Percentiles rank a stretch among this genome's conserved stretches.
Conservation (phyloP, 495 filamentous ascomycete species). For the Penicillium canariense region DNA sequence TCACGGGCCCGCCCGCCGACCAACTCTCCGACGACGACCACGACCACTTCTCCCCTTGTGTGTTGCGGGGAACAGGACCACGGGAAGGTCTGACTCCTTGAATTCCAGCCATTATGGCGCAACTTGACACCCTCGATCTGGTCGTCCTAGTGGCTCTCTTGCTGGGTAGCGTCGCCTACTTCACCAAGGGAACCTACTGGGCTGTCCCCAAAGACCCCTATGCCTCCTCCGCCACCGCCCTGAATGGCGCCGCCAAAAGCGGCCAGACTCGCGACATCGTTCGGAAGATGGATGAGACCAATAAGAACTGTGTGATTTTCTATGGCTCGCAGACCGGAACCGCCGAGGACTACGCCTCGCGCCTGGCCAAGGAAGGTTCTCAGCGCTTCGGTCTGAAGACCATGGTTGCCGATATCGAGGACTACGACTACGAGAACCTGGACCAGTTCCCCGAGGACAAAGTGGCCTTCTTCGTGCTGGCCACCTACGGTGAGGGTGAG, state of each 20-base stretch:
- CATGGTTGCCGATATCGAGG: slow-evolving; percentile 97
- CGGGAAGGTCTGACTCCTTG: background rate
- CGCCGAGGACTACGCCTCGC: slow-evolving; percentile 97
- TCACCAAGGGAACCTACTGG: slow-evolving; percentile 96
- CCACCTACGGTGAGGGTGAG: slow-evolving; percentile 97
- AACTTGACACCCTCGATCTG: slow-evolving; percentile 93
- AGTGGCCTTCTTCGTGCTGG: slow-evolving; percentile 90
- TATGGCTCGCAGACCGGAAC: slow-evolving; percentile 98
- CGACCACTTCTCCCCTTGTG: background rate
- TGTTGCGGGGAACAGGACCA: background rate
- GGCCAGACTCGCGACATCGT: slow-evolving; percentile 89
- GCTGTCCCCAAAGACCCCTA: slow-evolving; percentile 80
- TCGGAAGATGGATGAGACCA: slow-evolving; percentile 91
- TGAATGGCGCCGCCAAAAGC: slow-evolving; percentile 70
- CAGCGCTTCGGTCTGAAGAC: slow-evolving; percentile 96
- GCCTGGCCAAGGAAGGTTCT: slow-evolving; percentile 94
- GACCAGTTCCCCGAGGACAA: slow-evolving; percentile 87
- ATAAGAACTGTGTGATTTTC: slow-evolving; percentile 97
- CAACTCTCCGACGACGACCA: slow-evolving; percentile 13
- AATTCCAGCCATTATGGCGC: slow-evolving; percentile 63
- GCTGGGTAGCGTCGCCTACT: slow-evolving; percentile 86
- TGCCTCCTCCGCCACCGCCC: slow-evolving; percentile 61
- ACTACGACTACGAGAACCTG: slow-evolving; percentile 95
- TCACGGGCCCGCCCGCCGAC: slow-evolving; percentile 1
- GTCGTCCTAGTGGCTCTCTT: slow-evolving; percentile 83